Conservation (phyloP, 2,329 filamentous ascomycete species). For the Aspergillus sergii region DNA sequence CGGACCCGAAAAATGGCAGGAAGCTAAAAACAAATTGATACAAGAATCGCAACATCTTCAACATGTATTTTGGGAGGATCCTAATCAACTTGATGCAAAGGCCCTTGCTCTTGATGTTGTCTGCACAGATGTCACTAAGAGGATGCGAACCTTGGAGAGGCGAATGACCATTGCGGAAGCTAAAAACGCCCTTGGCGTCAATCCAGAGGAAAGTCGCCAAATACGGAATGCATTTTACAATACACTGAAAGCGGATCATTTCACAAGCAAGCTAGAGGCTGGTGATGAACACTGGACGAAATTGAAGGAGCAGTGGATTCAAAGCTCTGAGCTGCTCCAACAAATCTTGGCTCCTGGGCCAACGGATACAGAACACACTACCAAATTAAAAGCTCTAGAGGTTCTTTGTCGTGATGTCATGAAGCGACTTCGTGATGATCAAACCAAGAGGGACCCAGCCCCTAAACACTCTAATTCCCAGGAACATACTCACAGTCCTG, state of each 20-base stretch:
- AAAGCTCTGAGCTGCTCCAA: constrained; percentile 58
- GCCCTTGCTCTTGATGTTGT: constrained; percentile 75
- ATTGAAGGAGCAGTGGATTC: constrained; percentile 70
- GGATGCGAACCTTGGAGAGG: constrained; percentile 66
- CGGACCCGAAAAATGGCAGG: constrained; percentile 73
- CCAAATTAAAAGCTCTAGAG: constrained; percentile 68
- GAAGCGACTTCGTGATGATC: constrained; percentile 73
- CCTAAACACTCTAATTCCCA: constrained; percentile 39
- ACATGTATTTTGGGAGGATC: constrained; percentile 60
- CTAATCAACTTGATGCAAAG: constrained; percentile 62
- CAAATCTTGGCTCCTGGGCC: constrained; percentile 55
- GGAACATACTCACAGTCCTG: constrained; percentile 25
- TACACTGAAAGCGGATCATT: constrained; percentile 66
- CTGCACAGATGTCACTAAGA: constrained; percentile 79
- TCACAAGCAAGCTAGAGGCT: constrained; percentile 73
- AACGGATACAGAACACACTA: constrained; percentile 55
- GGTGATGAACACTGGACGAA: constrained; percentile 72
- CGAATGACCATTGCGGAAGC: constrained; percentile 75
- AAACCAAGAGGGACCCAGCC: constrained; percentile 57
- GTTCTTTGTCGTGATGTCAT: constrained; percentile 74
- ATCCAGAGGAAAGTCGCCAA: constrained; percentile 67
- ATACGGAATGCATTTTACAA: constrained; percentile 68
- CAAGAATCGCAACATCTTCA: constrained; percentile 66
- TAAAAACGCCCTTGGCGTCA: constrained; percentile 71
- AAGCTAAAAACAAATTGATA: constrained; percentile 68